Evolutionary conservation across 2,329 filamentous ascomycete genomes (phyloP).

Genomic region (Chrysosphaeria jannelii): DNA sequence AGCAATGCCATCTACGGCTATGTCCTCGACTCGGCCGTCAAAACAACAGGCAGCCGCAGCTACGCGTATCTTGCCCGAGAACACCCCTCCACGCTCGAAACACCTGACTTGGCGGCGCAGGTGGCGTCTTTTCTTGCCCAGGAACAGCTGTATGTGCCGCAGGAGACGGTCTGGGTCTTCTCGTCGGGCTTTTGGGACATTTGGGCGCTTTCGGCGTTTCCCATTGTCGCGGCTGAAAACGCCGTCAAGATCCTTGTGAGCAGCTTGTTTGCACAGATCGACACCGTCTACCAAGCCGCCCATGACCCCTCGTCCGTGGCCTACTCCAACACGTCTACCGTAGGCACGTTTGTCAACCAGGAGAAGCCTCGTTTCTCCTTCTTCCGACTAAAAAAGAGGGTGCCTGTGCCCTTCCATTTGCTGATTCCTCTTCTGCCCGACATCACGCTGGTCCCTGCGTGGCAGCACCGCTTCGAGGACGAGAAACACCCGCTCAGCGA

Average conservation of each 20-base stretch:
- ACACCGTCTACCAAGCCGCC: conserved; percentile 15
- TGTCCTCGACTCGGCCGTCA: too few species aligned
- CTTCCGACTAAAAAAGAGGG: not conserved
- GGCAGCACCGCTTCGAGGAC: too few species aligned
- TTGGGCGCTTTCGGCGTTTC: conserved; percentile 19
- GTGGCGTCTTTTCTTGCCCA: not conserved
- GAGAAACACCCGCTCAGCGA: conserved; percentile 6
- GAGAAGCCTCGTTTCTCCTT: conserved; percentile 2
- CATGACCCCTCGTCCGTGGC: conserved; percentile 13
- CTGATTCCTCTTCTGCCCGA: conserved; percentile 22
- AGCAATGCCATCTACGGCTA: too few species aligned
- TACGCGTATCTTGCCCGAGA: too few species aligned
- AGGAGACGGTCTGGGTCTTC: conserved; percentile 22
- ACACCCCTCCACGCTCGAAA: too few species aligned
- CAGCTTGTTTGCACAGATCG: conserved; percentile 15
- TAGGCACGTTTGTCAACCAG: conserved; percentile 6
- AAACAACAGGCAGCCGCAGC: too few species aligned
- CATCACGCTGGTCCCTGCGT: conserved; percentile 21
- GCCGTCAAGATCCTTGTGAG: conserved; percentile 10
- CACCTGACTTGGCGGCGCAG: not conserved
- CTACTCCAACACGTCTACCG: too few species aligned
- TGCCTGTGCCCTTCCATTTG: conserved; percentile 14
- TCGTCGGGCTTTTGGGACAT: conserved; percentile 23
- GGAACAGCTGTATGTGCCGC: conserved; percentile 6
- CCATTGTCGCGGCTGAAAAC: conserved; percentile 10